phyloP scores from a whole-genome alignment of 805 yeast species.

The Kregervanrija pseudodelftensis region DNA sequence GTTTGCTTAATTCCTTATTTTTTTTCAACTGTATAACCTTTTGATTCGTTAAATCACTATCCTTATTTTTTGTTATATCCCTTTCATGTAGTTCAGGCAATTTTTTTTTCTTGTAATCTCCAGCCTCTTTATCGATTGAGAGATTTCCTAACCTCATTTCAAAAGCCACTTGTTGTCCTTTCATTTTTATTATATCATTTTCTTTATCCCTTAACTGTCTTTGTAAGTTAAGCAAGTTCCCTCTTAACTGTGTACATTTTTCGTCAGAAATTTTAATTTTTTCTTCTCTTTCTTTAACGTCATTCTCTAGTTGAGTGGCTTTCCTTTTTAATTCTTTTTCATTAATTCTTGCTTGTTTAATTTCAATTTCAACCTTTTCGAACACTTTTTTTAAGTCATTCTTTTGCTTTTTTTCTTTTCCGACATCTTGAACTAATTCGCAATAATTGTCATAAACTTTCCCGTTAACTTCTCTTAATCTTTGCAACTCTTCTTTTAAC shows the following conservation, averaged over 20 bases:
- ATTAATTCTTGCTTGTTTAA: neutral
- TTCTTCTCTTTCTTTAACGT: neutral
- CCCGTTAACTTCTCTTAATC: slow-evolving; percentile 16
- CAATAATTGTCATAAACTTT: slow-evolving; percentile 22
- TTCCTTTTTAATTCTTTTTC: neutral
- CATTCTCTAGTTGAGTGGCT: neutral
- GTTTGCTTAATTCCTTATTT: no score
- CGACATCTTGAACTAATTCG: slow-evolving; percentile 13
- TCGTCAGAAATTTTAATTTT: neutral
- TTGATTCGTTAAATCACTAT: no score
- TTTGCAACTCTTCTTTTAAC: slow-evolving; percentile 12
- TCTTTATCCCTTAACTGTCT: slow-evolving; percentile 2
- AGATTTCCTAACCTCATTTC: slow-evolving; percentile 5
- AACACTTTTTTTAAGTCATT: neutral
- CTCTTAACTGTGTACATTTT: neutral
- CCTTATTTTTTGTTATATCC: no score
- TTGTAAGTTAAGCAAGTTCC: neutral
- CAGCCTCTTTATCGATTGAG: neutral
- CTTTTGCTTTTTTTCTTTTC: neutral
- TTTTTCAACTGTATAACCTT: no score
- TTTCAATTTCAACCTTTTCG: neutral
- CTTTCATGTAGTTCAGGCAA: no score
- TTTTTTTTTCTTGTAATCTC: no score
- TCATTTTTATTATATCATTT: slow-evolving; percentile 2
- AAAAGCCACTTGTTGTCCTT: slow-evolving; percentile 2